A percentile compares a stretch with the other conserved stretches of the same genome.
phyloP scores from a whole-genome alignment of 192 early-diverging fungal species.

The Glomus cerebriforme region DNA sequence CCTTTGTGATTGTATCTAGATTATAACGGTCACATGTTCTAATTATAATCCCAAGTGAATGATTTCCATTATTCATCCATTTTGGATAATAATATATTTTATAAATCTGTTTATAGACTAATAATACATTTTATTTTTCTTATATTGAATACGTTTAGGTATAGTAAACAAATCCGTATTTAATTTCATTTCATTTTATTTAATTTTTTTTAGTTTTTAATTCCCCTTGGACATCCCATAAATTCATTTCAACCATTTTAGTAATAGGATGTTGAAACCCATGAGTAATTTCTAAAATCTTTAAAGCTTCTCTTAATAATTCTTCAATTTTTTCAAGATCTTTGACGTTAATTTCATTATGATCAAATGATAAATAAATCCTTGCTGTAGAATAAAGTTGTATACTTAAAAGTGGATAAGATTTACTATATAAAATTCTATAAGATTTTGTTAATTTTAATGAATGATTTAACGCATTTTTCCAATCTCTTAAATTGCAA shows the following conservation, averaged over 20 bases:
- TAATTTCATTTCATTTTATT: no score
- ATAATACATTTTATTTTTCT: no score
- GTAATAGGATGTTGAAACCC: conserved; percentile 25
- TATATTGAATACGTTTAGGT: no score
- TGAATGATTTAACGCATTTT: conserved; percentile 19
- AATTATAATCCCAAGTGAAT: no score
- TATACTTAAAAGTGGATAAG: conserved; percentile 23
- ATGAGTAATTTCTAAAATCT: conserved; percentile 19
- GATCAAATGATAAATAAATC: conserved; percentile 13
- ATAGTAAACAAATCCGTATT: no score
- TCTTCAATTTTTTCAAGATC: neutral
- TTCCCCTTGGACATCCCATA: conserved; percentile 10
- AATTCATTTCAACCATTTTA: conserved; percentile 7
- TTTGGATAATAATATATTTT: no score
- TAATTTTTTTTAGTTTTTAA: neutral
- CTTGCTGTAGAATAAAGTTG: conserved; percentile 9
- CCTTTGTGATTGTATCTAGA: no score
- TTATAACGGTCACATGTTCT: no score
- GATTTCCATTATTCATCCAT: no score
- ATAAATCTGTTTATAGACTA: no score
- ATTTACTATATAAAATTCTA: conserved; percentile 5
- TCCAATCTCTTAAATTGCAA: conserved; percentile 18
- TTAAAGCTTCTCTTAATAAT: conserved; percentile 16
- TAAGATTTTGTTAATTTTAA: conserved; percentile 2
- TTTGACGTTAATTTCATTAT: neutral